Conservation (phyloP, 2,329 filamentous ascomycete species). For the Macroventuria anomochaeta region DNA sequence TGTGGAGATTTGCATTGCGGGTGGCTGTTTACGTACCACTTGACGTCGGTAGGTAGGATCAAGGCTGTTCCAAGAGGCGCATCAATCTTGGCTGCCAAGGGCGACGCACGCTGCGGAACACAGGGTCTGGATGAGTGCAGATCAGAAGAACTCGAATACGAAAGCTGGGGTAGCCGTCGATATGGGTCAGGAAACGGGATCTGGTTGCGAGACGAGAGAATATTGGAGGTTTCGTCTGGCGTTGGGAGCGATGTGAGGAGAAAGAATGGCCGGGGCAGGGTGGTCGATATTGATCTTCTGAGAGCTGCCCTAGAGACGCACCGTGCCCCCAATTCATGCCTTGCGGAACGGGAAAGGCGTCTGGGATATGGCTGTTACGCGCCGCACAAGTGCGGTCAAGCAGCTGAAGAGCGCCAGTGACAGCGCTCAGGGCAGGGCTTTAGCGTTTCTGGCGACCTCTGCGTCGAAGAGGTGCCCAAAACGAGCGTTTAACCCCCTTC, state of each 20-base stretch:
- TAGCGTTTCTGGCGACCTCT: neutral
- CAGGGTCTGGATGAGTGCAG: constrained; percentile 12
- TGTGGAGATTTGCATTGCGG: constrained; percentile 3
- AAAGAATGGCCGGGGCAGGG: constrained; percentile 3
- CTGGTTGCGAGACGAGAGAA: neutral
- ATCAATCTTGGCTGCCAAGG: constrained; percentile 38
- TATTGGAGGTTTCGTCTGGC: neutral
- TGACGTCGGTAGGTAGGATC: constrained; percentile 25
- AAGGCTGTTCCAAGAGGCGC: constrained; percentile 34
- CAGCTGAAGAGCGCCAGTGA: constrained; percentile 1
- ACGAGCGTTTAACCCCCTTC: constrained; percentile 3
- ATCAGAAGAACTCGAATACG: neutral
- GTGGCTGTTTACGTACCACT: constrained; percentile 36
- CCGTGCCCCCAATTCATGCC: constrained; percentile 14
- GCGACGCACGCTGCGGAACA: constrained; percentile 26
- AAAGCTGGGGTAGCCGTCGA: neutral
- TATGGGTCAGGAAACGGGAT: neutral
- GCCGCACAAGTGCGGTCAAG: constrained; percentile 1
- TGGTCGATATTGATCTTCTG: constrained; percentile 7
- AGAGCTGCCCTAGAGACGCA: constrained; percentile 12
- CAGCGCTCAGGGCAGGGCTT: neutral
- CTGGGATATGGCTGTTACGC: constrained; percentile 1
- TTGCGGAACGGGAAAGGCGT: constrained; percentile 15
- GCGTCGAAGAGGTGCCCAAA: constrained; percentile 1
- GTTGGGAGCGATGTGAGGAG: constrained; percentile 1